Evolutionary conservation across 169 alveolate genomes (phyloP).

Genomic region (Plasmodium blacklocki): DNA sequence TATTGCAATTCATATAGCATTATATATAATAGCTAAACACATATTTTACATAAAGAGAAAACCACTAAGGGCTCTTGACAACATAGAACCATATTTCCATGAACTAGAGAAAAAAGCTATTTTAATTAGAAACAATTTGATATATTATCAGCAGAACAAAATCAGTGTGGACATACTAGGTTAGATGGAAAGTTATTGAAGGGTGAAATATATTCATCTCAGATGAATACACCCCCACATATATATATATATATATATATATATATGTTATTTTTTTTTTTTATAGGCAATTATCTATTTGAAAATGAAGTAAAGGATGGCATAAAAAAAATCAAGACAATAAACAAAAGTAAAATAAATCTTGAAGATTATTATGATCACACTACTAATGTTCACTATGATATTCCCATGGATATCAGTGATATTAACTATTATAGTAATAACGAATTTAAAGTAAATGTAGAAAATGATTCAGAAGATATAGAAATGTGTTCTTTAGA

Average conservation of each 20-base stretch:
- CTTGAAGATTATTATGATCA: slow-evolving; percentile 17
- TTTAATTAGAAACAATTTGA: slow-evolving; percentile 64
- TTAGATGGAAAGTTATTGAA: background rate
- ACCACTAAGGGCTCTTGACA: slow-evolving; percentile 66
- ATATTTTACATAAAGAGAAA: slow-evolving; percentile 49
- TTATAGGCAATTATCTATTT: slow-evolving; percentile 41
- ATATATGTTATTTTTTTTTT: background rate
- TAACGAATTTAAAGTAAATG: slow-evolving; percentile 15
- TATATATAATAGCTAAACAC: slow-evolving; percentile 50
- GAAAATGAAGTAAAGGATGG: slow-evolving; percentile 48
- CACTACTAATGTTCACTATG: slow-evolving; percentile 16
- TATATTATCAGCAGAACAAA: slow-evolving; percentile 47
- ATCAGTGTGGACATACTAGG: slow-evolving; percentile 74
- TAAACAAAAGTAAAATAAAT: slow-evolving; percentile 20
- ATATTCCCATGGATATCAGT: slow-evolving; percentile 48
- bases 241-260: background rate
- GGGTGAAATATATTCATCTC: background rate
- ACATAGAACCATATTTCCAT: slow-evolving; percentile 57
- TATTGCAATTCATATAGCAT: slow-evolving; percentile 24
- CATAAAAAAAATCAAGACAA: slow-evolving; percentile 40
- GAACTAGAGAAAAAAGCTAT: slow-evolving; percentile 72
- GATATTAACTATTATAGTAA: slow-evolving; percentile 49
- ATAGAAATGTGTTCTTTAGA: slow-evolving; percentile 23
- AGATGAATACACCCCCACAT: background rate
- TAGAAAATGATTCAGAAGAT: background rate